These are phyloP conservation scores for Solanum hybrid DNA, from an alignment of 305 asterid species.

Conservation along the genomic window DNA sequence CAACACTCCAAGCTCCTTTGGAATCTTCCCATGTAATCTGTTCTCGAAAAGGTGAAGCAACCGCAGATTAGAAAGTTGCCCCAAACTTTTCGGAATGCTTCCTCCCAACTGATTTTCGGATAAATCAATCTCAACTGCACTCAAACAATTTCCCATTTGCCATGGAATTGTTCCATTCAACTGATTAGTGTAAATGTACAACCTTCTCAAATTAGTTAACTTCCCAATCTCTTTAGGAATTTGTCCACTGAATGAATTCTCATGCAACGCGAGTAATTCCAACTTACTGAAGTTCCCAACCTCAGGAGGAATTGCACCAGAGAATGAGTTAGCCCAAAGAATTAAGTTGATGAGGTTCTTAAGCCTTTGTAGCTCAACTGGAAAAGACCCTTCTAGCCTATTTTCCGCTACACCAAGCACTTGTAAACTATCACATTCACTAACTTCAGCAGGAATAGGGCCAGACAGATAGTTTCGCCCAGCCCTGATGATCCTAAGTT, in stretches of 20 bases:
- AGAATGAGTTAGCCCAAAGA: constrained; percentile 60
- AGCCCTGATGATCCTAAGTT: constrained; percentile 58
- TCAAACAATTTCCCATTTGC: constrained; percentile 52
- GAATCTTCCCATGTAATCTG: constrained; percentile 50
- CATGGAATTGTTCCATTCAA: constrained; percentile 64
- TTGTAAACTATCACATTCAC: constrained; percentile 55
- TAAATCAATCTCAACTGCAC: constrained; percentile 71
- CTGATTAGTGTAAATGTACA: constrained; percentile 64
- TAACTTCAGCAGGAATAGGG: constrained; percentile 49
- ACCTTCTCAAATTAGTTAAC: constrained; percentile 30
- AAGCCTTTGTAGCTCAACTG: constrained; percentile 51
- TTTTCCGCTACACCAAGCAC: constrained; percentile 76
- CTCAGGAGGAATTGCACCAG: constrained; percentile 68
- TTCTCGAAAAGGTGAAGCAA: constrained; percentile 82
- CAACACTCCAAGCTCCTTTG: constrained; percentile 46
- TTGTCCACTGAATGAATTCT: constrained; percentile 49
- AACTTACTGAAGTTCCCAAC: constrained; percentile 64
- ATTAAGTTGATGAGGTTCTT: constrained; percentile 40
- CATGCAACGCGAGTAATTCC: constrained; percentile 65
- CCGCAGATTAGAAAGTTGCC: constrained; percentile 34
- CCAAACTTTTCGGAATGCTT: constrained; percentile 42
- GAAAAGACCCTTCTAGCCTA: constrained; percentile 60
- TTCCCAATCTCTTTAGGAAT: constrained; percentile 69
- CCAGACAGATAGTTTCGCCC: constrained; percentile 63
- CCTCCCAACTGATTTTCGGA: constrained; percentile 70